A percentile compares a stretch with the other conserved stretches of the same genome.
Conservation (phyloP, 1,284 basidiomycete genomes). For the Earliella scabrosa region DNA sequence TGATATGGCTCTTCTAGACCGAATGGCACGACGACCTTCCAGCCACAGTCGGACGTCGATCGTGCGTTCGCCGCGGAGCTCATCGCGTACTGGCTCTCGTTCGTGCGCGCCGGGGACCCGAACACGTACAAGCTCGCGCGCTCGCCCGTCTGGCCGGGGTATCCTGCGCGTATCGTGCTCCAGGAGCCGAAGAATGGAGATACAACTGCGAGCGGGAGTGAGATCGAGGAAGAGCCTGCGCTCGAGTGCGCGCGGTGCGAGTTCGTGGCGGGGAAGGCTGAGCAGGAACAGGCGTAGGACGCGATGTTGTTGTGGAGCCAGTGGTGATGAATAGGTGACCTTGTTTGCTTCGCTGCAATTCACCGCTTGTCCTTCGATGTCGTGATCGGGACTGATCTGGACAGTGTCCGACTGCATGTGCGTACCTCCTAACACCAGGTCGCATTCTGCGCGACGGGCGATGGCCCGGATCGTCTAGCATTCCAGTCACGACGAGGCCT, state of each 20-base stretch:
- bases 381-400: no score
- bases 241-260: constrained; percentile 38
- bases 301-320: no score
- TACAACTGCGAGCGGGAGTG: constrained; percentile 51
- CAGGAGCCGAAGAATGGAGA: constrained; percentile 39
- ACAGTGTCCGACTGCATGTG: no score
- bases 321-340: no score
- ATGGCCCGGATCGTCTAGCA: no score
- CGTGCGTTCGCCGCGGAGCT: constrained; percentile 54
- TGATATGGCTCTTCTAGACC: constrained; percentile 35
- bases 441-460: no score
- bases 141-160: constrained; percentile 49
- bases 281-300: constrained; percentile 26
- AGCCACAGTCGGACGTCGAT: constrained; percentile 44
- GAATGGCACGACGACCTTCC: constrained; percentile 50
- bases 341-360: no score
- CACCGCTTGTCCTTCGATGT: no score
- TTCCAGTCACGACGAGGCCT: no score
- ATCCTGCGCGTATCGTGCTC: constrained; percentile 35
- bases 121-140: constrained; percentile 53
- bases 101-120: constrained; percentile 56
- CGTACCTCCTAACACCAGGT: no score
- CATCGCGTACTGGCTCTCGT: constrained; percentile 65
- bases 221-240: constrained; percentile 43
- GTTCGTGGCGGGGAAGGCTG: constrained; percentile 30